A percentile compares a stretch with the other conserved stretches of the same genome.
phyloP scores from a whole-genome alignment of 2,329 filamentous ascomycete species.

The Diaporthe longicolla region DNA sequence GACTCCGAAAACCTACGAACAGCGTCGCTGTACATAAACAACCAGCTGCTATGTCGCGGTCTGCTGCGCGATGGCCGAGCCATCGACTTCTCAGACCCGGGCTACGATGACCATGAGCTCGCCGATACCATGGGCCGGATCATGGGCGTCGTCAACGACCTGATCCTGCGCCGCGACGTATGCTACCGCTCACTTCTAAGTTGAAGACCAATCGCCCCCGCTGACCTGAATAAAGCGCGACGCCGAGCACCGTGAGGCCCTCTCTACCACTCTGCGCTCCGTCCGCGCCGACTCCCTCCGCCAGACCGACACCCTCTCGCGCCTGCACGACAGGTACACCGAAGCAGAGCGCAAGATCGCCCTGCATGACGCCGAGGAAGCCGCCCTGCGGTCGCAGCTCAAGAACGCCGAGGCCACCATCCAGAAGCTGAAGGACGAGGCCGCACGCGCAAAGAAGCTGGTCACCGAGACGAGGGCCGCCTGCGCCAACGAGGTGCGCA shows the following conservation, averaged over 20 bases:
- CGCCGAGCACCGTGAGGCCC: conserved; percentile 86
- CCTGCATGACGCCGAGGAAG: conserved; percentile 77
- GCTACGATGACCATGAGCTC: conserved; percentile 67
- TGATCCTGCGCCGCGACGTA: conserved; percentile 92
- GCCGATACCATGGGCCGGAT: conserved; percentile 83
- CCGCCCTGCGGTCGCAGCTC: conserved; percentile 77
- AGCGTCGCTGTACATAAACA: conserved; percentile 81
- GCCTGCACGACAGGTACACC: conserved; percentile 66
- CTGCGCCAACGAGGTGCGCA: conserved; percentile 91
- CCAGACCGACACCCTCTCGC: conserved; percentile 77
- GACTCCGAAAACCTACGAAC: conserved; percentile 74
- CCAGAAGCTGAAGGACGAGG: conserved; percentile 86
- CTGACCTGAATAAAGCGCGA: conserved; percentile 74
- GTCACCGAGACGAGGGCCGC: conserved; percentile 87
- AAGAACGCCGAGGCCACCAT: conserved; percentile 81
- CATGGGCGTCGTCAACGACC: conserved; percentile 93
- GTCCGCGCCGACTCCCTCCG: conserved; percentile 82
- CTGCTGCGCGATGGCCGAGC: conserved; percentile 76
- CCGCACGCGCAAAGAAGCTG: conserved; percentile 81
- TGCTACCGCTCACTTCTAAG: neutral
- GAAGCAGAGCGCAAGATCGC: conserved; percentile 70
- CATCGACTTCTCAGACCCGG: conserved; percentile 87
- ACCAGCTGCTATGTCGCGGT: conserved; percentile 76
- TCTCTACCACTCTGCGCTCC: conserved; percentile 82
- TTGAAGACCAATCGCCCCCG: neutral